phyloP scores from a whole-genome alignment of 495 filamentous ascomycete genomes.

The Xylaria castorea region DNA sequence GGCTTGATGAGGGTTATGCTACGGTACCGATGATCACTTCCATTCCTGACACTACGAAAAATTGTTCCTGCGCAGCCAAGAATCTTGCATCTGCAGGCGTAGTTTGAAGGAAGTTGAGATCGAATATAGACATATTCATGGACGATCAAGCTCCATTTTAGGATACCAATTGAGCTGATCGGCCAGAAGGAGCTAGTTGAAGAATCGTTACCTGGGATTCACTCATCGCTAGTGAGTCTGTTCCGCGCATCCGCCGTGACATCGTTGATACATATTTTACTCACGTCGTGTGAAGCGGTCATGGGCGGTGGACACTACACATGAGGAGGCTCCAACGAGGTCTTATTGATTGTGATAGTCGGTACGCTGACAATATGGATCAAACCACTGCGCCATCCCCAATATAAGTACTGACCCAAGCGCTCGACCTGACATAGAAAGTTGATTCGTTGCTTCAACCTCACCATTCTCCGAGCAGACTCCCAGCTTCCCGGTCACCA shows the following conservation, averaged over 20 bases:
- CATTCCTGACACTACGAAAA: background rate
- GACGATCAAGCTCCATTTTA: slow-evolving; percentile 1
- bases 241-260: slow-evolving; percentile 8
- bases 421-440: background rate
- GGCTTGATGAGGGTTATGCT: background rate
- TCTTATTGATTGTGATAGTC: slow-evolving; percentile 14
- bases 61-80: slow-evolving; percentile 10
- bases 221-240: background rate
- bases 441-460: background rate
- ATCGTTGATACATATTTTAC: background rate
- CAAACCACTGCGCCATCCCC: background rate
- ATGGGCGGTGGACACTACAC: background rate
- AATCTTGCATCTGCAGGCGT: slow-evolving; percentile 11
- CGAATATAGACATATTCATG: background rate
- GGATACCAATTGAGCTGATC: background rate
- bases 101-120: slow-evolving; percentile 4
- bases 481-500: background rate
- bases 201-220: background rate
- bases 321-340: background rate
- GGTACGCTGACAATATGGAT: background rate
- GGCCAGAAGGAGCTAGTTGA: slow-evolving; percentile 6
- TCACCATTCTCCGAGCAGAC: background rate
- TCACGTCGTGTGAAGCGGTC: background rate
- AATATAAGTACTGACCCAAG: slow-evolving; percentile 13
- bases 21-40: slow-evolving; percentile 9